Conservation (phyloP, 176 grass and related monocot genomes). For the Paspalum vaginatum region DNA sequence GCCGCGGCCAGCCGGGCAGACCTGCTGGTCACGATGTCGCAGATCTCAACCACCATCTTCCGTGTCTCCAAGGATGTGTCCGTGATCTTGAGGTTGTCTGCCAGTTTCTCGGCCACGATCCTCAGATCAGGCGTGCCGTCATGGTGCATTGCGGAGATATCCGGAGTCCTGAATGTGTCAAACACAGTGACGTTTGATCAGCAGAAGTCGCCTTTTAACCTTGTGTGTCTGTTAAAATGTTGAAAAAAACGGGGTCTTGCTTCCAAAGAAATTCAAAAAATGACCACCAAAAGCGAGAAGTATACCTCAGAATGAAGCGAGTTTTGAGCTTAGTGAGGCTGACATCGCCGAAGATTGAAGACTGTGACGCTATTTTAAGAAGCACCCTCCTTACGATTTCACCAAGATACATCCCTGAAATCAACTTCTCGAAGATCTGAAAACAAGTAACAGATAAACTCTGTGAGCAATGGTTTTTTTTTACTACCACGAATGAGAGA, state of each 20-base stretch:
- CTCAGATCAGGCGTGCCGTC: slow-evolving; percentile 63
- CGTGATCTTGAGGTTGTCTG: slow-evolving; percentile 43
- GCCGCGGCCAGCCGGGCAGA: slow-evolving; percentile 78
- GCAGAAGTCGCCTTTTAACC: not conserved
- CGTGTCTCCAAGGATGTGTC: slow-evolving; percentile 60
- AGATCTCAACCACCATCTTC: slow-evolving; percentile 69
- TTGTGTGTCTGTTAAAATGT: not conserved
- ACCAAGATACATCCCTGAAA: slow-evolving; percentile 86
- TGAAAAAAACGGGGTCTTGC: not conserved
- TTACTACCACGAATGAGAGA: not conserved
- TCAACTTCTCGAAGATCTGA: slow-evolving; percentile 84
- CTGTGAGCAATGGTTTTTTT: not conserved
- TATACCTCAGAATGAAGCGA: slow-evolving; percentile 66
- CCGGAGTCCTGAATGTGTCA: slow-evolving; percentile 52
- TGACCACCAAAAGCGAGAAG: not conserved
- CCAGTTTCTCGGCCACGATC: slow-evolving; percentile 52
- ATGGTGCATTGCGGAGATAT: slow-evolving; percentile 59
- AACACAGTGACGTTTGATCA: not conserved
- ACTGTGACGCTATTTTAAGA: slow-evolving; percentile 63
- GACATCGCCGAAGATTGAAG: slow-evolving; percentile 56
- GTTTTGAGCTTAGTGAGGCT: slow-evolving; percentile 50
- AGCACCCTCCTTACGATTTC: slow-evolving; percentile 83
- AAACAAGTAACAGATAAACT: not conserved
- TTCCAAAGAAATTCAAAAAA: no score
- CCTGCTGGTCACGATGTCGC: slow-evolving; percentile 68